These are phyloP conservation scores for Globisporangium mamillatum DNA, from an alignment of 352 stramenopile genomes.

Conservation along the genomic window DNA sequence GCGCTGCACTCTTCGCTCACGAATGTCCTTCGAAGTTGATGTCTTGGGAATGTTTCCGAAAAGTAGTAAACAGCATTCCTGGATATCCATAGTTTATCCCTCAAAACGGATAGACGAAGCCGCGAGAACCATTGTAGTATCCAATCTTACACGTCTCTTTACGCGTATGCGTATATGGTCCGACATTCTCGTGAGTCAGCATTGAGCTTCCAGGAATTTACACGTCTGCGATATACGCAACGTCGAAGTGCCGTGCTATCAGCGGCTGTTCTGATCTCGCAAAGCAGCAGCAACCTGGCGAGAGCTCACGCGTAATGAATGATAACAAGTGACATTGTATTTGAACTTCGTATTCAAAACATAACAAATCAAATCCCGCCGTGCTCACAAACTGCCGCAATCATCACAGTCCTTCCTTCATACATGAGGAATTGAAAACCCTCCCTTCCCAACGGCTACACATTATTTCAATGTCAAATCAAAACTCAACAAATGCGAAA, in stretches of 20 bases:
- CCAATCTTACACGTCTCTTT: too few relatives aligned
- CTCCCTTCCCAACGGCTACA: background rate
- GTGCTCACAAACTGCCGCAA: background rate
- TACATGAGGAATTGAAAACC: background rate
- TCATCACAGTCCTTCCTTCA: background rate
- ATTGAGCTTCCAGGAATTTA: background rate
- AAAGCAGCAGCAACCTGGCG: background rate
- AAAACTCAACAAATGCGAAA: background rate
- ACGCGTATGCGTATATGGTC: background rate
- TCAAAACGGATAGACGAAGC: too few relatives aligned
- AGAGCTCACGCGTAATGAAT: background rate
- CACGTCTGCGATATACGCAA: background rate
- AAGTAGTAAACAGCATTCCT: too few relatives aligned
- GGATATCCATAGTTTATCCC: too few relatives aligned
- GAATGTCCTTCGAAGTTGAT: too few relatives aligned
- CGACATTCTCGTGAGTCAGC: conserved; percentile 1
- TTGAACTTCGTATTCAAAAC: background rate
- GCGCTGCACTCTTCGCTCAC: too few relatives aligned
- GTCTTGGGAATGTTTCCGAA: too few relatives aligned
- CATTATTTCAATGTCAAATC: background rate
- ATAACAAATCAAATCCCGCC: background rate
- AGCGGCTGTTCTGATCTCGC: background rate
- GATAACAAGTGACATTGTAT: background rate
- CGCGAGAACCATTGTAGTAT: too few relatives aligned
- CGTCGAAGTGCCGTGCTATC: background rate